Conservation (phyloP, 768 basidiomycete genomes). For the Fomitopsis serialis region DNA sequence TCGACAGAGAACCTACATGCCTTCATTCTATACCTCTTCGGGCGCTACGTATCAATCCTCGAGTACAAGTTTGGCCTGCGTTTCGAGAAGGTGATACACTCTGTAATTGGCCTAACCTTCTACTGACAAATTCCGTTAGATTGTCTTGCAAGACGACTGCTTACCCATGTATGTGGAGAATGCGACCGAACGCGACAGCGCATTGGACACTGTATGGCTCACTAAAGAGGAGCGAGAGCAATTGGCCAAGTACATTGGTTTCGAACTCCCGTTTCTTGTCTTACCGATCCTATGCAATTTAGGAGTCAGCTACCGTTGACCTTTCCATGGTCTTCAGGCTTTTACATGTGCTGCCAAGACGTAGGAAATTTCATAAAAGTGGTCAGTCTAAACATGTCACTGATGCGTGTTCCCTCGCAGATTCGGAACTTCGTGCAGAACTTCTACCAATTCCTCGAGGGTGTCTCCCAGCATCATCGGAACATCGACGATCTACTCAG, state of each 20-base stretch:
- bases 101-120: too few species aligned
- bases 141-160: conserved; percentile 82
- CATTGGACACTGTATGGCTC: conserved; percentile 84
- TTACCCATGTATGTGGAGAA: conserved; percentile 76
- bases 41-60: conserved; percentile 80
- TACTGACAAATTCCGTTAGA: too few species aligned
- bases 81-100: conserved; percentile 66
- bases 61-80: conserved; percentile 75
- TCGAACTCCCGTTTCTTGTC: conserved; percentile 1
- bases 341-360: conserved; percentile 91
- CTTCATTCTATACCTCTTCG: conserved; percentile 84
- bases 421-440: conserved; percentile 88
- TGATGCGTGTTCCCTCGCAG: conserved; percentile 28
- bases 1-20: conserved; percentile 77
- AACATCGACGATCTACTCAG: conserved; percentile 89
- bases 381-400: background rate
- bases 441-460: conserved; percentile 96
- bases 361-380: conserved; percentile 33
- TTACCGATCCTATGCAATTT: background rate
- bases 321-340: conserved; percentile 93
- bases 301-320: conserved; percentile 63
- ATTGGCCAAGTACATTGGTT: conserved; percentile 41
- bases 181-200: conserved; percentile 57
- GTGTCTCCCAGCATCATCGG: conserved; percentile 85
- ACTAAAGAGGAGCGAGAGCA: conserved; percentile 57